Evolutionary conservation across 192 early-diverging fungal genomes (phyloP).

Genomic region (Rhizophagus sp.): DNA sequence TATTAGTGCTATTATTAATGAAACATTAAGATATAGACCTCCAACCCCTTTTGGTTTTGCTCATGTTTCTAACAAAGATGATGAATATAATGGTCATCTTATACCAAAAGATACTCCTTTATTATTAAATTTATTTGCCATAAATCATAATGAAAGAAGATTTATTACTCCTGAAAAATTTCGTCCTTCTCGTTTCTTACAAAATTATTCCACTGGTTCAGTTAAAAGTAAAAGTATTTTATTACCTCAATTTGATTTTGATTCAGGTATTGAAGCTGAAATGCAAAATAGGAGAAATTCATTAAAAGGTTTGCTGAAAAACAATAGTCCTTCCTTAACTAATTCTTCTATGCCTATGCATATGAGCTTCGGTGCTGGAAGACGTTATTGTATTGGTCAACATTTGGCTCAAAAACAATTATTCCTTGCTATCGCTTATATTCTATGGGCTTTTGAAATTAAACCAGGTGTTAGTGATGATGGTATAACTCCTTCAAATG

Average conservation of each 20-base stretch:
- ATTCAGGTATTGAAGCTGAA: not conserved
- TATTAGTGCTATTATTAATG: conserved; percentile 40
- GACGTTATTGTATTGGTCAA: conserved; percentile 32
- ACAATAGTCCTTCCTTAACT: not conserved
- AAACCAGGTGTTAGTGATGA: not conserved
- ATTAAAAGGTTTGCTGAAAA: not conserved
- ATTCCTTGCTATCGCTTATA: not conserved
- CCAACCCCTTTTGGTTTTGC: conserved; percentile 38
- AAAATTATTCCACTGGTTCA: not conserved
- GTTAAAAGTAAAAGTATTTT: not conserved
- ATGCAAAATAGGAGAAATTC: not conserved
- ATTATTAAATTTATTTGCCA: conserved; percentile 55
- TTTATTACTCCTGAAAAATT: conserved; percentile 53
- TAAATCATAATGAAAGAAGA: conserved; percentile 43
- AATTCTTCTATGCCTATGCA: not conserved
- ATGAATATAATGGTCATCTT: conserved; percentile 44
- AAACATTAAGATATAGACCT: conserved; percentile 35
- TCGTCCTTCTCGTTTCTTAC: conserved; percentile 46
- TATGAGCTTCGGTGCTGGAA: conserved; percentile 26
- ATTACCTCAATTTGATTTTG: not conserved
- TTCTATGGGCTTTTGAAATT: conserved; percentile 26
- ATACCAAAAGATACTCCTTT: conserved; percentile 55
- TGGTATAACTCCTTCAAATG: not conserved
- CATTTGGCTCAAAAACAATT: conserved; percentile 28
- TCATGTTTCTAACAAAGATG: conserved; percentile 36